Conservation (phyloP, 2,329 filamentous ascomycete genomes). For the Cladosporium sp. region DNA sequence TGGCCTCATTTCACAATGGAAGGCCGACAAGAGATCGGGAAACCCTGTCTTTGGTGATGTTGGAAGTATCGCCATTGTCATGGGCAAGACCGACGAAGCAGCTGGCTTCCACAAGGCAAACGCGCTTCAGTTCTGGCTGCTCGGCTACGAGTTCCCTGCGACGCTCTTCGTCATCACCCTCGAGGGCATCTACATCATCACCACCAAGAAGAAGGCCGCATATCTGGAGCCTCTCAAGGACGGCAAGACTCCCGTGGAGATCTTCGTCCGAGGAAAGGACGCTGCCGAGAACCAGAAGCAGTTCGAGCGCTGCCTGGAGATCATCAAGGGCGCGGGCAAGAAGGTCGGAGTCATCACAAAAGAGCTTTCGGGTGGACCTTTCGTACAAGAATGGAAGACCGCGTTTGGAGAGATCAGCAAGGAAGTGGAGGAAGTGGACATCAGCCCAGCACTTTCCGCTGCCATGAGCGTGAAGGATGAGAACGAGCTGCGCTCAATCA, state of each 20-base stretch:
- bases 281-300: slow-evolving; percentile 88
- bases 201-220: slow-evolving; percentile 96
- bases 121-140: slow-evolving; percentile 95
- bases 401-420: slow-evolving; percentile 75
- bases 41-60: slow-evolving; percentile 84
- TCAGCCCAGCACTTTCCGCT: slow-evolving; percentile 76
- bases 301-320: slow-evolving; percentile 79
- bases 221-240: slow-evolving; percentile 90
- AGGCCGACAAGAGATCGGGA: slow-evolving; percentile 87
- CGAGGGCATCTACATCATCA: slow-evolving; percentile 87
- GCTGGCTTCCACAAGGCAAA: slow-evolving; percentile 93
- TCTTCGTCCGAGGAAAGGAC: slow-evolving; percentile 89
- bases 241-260: slow-evolving; percentile 88
- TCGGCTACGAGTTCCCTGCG: slow-evolving; percentile 97
- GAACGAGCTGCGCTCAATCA: slow-evolving; percentile 87
- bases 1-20: slow-evolving; percentile 88
- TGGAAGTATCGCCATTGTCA: slow-evolving; percentile 82
- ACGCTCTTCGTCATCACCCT: slow-evolving; percentile 90
- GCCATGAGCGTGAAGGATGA: slow-evolving; percentile 95
- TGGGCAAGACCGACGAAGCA: slow-evolving; percentile 91
- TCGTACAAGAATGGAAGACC: slow-evolving; percentile 96
- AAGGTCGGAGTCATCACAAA: slow-evolving; percentile 87
- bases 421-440: slow-evolving; percentile 85
- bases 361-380: slow-evolving; percentile 81
- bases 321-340: slow-evolving; percentile 85